Conservation (phyloP, 495 filamentous ascomycete species). For the Penicillium manginii region DNA sequence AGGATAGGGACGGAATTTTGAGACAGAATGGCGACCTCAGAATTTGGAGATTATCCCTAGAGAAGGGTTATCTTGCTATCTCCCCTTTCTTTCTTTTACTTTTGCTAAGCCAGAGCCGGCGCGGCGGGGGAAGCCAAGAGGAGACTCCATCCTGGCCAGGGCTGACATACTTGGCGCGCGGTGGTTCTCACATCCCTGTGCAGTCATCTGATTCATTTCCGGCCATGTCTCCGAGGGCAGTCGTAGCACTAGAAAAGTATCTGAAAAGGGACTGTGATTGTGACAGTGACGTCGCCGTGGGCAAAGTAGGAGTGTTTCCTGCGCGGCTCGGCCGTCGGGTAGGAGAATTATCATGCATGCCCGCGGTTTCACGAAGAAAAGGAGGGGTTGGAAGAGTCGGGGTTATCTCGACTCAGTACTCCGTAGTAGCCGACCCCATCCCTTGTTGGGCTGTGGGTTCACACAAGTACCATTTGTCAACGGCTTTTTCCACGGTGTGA, state of each 20-base stretch:
- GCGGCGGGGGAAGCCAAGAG: background rate
- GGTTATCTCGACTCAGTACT: too few species aligned
- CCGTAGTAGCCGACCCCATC: too few species aligned
- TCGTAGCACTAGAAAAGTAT: background rate
- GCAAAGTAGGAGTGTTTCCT: background rate
- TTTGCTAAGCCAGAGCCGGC: background rate
- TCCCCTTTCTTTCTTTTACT: background rate
- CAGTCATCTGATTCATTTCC: slow-evolving; percentile 12
- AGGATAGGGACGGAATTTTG: slow-evolving; percentile 1
- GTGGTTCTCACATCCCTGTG: slow-evolving; percentile 1
- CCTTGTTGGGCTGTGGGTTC: background rate
- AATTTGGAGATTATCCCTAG: background rate
- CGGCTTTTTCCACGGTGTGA: background rate
- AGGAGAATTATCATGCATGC: slow-evolving; percentile 7
- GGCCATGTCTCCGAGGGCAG: background rate
- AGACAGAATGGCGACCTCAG: background rate
- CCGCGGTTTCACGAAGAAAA: background rate
- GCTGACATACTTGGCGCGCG: slow-evolving; percentile 7
- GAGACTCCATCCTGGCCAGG: background rate
- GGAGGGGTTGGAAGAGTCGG: background rate
- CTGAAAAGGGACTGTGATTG: background rate
- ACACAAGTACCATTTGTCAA: background rate
- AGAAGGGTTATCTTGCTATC: background rate
- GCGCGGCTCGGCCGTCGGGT: slow-evolving; percentile 29
- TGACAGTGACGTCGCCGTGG: slow-evolving; percentile 10